Percentiles rank a stretch among this genome's conserved stretches.
Conservation (phyloP, 1,284 basidiomycete species). For the Hemileia vastatrix region DNA sequence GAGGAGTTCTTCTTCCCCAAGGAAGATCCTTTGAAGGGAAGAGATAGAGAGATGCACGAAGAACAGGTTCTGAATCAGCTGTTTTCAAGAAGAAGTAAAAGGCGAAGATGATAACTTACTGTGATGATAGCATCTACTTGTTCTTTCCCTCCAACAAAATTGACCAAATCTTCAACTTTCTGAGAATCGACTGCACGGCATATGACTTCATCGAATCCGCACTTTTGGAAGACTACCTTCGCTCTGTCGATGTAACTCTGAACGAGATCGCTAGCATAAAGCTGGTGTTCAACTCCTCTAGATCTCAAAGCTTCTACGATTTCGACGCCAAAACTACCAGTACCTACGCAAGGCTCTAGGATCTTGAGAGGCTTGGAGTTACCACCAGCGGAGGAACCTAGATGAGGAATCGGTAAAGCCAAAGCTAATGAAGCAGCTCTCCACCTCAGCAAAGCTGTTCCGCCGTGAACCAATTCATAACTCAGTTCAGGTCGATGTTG, state of each 20-base stretch:
- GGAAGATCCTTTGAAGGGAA: too few species aligned
- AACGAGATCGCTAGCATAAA: conserved; percentile 28
- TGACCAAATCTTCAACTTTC: conserved; percentile 14
- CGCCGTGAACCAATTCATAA: conserved; percentile 27
- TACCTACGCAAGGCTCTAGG: conserved; percentile 31
- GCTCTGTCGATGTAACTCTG: conserved; percentile 25
- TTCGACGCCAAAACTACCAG: conserved; percentile 28
- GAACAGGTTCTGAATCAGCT: too few species aligned
- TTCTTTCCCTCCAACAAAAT: conserved; percentile 24
- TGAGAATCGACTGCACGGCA: conserved; percentile 24
- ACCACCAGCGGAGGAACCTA: background rate
- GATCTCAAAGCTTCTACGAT: conserved; percentile 28
- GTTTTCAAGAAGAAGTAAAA: background rate
- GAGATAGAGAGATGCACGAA: too few species aligned
- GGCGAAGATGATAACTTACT: background rate
- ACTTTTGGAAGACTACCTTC: conserved; percentile 18
- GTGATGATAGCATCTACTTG: conserved; percentile 32
- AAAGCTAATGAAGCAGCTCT: conserved; percentile 28
- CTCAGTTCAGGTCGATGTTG: conserved; percentile 23
- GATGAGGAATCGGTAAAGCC: conserved; percentile 24
- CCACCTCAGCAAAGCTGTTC: conserved; percentile 30
- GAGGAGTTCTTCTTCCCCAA: too few species aligned
- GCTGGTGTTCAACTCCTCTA: conserved; percentile 23
- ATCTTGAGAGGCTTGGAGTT: background rate
- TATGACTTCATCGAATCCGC: conserved; percentile 21